Conservation (phyloP, 2,329 filamentous ascomycete genomes). For the Penicillium polonicum region DNA sequence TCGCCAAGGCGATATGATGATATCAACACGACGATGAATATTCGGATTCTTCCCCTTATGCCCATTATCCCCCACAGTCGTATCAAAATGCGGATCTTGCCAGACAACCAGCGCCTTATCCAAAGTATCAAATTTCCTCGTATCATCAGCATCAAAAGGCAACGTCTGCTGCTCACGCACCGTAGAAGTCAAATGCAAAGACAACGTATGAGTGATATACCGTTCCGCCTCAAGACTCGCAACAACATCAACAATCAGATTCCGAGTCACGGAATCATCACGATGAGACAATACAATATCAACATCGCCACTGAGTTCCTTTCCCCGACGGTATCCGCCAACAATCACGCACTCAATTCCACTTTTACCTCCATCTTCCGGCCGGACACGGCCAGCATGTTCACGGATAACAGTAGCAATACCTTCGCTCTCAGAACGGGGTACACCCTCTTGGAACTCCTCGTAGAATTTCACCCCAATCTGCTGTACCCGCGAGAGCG, state of each 20-base stretch:
- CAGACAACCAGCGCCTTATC: conserved; percentile 93
- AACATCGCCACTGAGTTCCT: conserved; percentile 72
- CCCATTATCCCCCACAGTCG: conserved; percentile 28
- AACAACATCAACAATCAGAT: conserved; percentile 73
- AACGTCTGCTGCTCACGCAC: conserved; percentile 68
- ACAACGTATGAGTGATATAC: conserved; percentile 80
- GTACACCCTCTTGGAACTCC: conserved; percentile 71
- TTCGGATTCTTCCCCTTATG: conserved; percentile 60
- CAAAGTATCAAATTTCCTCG: conserved; percentile 72
- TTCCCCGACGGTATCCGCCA: conserved; percentile 79
- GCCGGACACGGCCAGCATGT: conserved; percentile 64
- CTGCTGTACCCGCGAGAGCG: conserved; percentile 76
- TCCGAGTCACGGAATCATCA: conserved; percentile 64
- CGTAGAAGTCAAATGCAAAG: conserved; percentile 67
- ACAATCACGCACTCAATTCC: conserved; percentile 64
- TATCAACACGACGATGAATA: conserved; percentile 81
- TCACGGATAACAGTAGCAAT: conserved; percentile 64
- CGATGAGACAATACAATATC: conserved; percentile 82
- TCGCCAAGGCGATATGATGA: conserved; percentile 85
- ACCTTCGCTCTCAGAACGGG: conserved; percentile 68
- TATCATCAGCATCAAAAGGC: conserved; percentile 49
- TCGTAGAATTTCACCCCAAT: conserved; percentile 94
- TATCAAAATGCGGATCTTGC: conserved; percentile 64
- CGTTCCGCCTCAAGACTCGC: conserved; percentile 64
- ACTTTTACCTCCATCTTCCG: conserved; percentile 48